These are phyloP conservation scores for Exserohilum turcica DNA, from an alignment of 2,329 filamentous ascomycete genomes.

Conservation along the genomic window DNA sequence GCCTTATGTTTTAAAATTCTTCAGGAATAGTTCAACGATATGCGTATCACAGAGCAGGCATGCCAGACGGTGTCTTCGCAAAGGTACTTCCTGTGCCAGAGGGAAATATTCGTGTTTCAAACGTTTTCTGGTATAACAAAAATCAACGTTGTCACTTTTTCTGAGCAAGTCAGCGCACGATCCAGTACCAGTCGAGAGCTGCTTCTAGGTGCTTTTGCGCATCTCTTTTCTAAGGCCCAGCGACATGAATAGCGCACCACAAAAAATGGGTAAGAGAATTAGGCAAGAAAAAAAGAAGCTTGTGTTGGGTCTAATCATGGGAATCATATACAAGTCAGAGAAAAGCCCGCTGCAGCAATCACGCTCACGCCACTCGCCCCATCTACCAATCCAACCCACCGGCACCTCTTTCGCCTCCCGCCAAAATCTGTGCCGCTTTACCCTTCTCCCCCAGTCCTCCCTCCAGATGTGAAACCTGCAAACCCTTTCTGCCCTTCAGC, in stretches of 20 bases:
- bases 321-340: neutral
- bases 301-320: neutral
- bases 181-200: too few relatives aligned
- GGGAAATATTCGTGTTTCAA: too few relatives aligned
- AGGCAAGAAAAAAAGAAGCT: neutral
- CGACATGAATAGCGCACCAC: neutral
- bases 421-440: conserved; percentile 53
- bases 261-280: neutral
- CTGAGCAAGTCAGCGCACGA: too few relatives aligned
- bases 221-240: neutral
- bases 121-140: too few relatives aligned
- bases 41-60: too few relatives aligned
- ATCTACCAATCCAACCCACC: conserved; percentile 53
- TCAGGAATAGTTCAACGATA: too few relatives aligned
- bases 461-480: conserved; percentile 52
- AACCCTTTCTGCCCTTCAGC: conserved; percentile 60
- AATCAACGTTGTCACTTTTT: too few relatives aligned
- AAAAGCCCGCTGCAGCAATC: neutral
- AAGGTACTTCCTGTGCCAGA: too few relatives aligned
- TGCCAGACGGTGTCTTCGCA: too few relatives aligned
- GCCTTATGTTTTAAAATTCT: too few relatives aligned
- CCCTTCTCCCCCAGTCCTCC: conserved; percentile 51
- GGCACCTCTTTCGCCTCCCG: conserved; percentile 52
- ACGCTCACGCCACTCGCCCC: neutral
- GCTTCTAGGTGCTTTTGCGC: too few relatives aligned